Conservation (phyloP, 148 eudicot genomes). For the Spergularia marina region DNA sequence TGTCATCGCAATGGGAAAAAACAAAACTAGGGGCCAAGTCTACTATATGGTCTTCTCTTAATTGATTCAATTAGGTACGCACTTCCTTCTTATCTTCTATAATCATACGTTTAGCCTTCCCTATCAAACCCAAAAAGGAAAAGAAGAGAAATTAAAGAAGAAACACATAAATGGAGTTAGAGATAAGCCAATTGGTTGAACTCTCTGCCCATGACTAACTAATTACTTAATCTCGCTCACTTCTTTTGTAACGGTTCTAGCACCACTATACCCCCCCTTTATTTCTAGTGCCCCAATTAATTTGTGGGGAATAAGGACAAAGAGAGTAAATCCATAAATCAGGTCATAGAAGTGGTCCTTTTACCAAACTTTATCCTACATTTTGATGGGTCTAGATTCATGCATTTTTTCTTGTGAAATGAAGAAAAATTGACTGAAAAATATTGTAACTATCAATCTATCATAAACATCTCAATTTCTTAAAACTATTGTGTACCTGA, state of each 20-base stretch:
- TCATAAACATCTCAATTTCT: conserved; percentile 15
- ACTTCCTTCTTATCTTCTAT: conserved; percentile 7
- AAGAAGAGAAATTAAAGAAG: conserved; percentile 1
- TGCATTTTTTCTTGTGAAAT: conserved; percentile 15
- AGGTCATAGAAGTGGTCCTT: conserved; percentile 30
- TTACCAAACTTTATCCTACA: conserved; percentile 33
- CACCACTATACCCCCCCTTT: neutral
- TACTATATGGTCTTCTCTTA: conserved; percentile 1
- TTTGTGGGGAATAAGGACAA: conserved; percentile 27
- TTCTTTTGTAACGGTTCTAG: conserved; percentile 21
- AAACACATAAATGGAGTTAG: conserved; percentile 8
- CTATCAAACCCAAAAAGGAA: conserved; percentile 21
- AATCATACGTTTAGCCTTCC: conserved; percentile 22
- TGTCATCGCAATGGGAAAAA: neutral
- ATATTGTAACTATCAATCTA: conserved; percentile 17
- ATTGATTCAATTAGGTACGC: conserved; percentile 6
- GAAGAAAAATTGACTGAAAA: conserved; percentile 3
- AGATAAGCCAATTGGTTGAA: conserved; percentile 22
- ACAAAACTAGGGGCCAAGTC: conserved; percentile 8
- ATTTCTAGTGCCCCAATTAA: conserved; percentile 1
- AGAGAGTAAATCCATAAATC: conserved; percentile 19
- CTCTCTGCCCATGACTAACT: neutral
- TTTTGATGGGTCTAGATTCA: conserved; percentile 21
- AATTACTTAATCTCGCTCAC: neutral
- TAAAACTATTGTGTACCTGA: neutral